Conservation (phyloP, 192 early-diverging fungal species). For the Backusella mclennaniae region DNA sequence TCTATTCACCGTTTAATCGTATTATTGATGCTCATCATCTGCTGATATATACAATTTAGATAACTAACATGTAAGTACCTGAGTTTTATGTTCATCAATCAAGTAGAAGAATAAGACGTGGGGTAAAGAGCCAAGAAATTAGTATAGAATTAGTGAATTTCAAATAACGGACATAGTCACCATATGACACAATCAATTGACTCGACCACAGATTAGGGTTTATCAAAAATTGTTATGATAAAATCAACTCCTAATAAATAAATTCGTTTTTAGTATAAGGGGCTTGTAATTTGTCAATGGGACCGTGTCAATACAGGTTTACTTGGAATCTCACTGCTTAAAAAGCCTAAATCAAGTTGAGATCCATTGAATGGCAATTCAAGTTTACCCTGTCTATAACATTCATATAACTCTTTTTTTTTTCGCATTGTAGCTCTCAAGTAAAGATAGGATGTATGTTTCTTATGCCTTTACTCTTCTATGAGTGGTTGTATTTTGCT, state of each 20-base stretch:
- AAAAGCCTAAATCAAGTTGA: neutral
- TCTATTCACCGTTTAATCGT: neutral
- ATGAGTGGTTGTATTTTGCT: neutral
- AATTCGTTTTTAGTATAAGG: neutral
- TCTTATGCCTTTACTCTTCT: neutral
- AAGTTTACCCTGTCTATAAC: neutral
- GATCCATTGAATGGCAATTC: neutral
- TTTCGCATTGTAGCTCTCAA: neutral
- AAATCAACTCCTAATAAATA: neutral
- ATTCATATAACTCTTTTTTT: neutral
- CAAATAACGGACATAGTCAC: neutral
- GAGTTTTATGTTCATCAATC: too few species aligned
- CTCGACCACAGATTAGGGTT: neutral
- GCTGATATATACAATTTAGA: neutral
- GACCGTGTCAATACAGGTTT: neutral
- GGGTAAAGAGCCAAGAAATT: too few species aligned
- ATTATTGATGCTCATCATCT: neutral
- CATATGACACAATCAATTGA: neutral
- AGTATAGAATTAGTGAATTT: too few species aligned
- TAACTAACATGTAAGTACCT: neutral
- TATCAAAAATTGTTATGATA: neutral
- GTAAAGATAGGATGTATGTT: neutral
- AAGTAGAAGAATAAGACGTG: too few species aligned
- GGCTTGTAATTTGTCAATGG: neutral
- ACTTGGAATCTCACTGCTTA: neutral